Percentiles rank a stretch among this genome's conserved stretches.
Evolutionary conservation across 2,329 filamentous ascomycete species (phyloP).

Genomic region (Neodidymelliopsis sp.): DNA sequence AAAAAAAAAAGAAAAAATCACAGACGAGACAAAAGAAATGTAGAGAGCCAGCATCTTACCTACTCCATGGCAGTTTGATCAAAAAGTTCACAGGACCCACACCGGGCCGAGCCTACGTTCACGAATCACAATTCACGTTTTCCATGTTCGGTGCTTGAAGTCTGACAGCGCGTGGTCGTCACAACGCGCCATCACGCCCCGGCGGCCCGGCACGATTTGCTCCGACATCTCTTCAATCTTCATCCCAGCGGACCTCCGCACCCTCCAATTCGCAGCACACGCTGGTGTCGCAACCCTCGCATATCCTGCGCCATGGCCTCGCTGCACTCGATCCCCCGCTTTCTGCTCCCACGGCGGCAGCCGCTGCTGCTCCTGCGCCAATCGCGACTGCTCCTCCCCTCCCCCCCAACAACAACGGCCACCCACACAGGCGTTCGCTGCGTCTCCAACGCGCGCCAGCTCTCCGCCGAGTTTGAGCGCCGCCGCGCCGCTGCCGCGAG

Average conservation of each 20-base stretch:
- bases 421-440: slow-evolving; percentile 34
- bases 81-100: slow-evolving; percentile 3
- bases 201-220: slow-evolving; percentile 9
- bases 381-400: slow-evolving; percentile 22
- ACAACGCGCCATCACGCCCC: slow-evolving; percentile 1
- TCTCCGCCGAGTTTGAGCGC: slow-evolving; percentile 40
- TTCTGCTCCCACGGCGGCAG: slow-evolving; percentile 41
- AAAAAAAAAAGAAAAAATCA: neutral
- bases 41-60: neutral
- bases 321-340: slow-evolving; percentile 45
- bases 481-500: slow-evolving; percentile 41
- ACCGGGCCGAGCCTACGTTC: neutral
- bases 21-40: neutral
- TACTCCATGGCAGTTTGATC: neutral
- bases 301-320: slow-evolving; percentile 39
- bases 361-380: slow-evolving; percentile 36
- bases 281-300: slow-evolving; percentile 10
- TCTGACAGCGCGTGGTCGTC: neutral
- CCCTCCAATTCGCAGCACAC: slow-evolving; percentile 21
- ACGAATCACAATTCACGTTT: slow-evolving; percentile 1
- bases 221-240: slow-evolving; percentile 21
- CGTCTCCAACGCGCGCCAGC: slow-evolving; percentile 41
- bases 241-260: slow-evolving; percentile 28
- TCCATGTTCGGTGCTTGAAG: neutral
- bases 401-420: slow-evolving; percentile 9